phyloP scores from a whole-genome alignment of 2,329 filamentous ascomycete genomes.

The Magnaporthales sp. region DNA sequence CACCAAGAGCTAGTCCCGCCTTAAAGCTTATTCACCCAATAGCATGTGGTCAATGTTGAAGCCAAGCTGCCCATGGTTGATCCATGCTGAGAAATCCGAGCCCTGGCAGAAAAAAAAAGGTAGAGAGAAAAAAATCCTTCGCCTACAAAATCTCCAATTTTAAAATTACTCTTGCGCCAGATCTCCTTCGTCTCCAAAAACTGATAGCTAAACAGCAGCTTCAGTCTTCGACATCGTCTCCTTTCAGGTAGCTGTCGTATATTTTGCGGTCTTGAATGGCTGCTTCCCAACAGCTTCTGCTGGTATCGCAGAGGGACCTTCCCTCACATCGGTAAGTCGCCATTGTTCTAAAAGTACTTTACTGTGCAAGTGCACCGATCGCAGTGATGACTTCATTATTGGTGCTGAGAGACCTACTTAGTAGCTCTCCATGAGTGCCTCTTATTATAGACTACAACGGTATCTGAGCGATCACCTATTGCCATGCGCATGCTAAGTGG shows the following conservation, averaged over 20 bases:
- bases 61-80: background rate
- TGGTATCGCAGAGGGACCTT: conserved; percentile 15
- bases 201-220: background rate
- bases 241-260: background rate
- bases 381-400: conserved; percentile 52
- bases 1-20: background rate
- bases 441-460: conserved; percentile 87
- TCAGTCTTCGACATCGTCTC: background rate
- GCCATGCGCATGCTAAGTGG: conserved; percentile 1
- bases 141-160: background rate
- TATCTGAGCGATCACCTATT: conserved; percentile 63
- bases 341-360: conserved; percentile 5
- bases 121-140: background rate
- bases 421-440: conserved; percentile 53
- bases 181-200: background rate
- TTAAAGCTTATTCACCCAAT: background rate
- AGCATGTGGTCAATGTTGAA: background rate
- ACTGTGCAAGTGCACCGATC: conserved; percentile 14
- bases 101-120: background rate
- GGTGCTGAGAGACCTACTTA: conserved; percentile 53
- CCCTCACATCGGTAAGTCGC: conserved; percentile 16
- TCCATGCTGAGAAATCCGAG: background rate
- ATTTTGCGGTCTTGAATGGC: conserved; percentile 10
- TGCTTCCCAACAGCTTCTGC: conserved; percentile 1
- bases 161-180: background rate